Evolutionary conservation across 352 stramenopile species (phyloP).

Genomic region (Globisporangium spiculum): DNA sequence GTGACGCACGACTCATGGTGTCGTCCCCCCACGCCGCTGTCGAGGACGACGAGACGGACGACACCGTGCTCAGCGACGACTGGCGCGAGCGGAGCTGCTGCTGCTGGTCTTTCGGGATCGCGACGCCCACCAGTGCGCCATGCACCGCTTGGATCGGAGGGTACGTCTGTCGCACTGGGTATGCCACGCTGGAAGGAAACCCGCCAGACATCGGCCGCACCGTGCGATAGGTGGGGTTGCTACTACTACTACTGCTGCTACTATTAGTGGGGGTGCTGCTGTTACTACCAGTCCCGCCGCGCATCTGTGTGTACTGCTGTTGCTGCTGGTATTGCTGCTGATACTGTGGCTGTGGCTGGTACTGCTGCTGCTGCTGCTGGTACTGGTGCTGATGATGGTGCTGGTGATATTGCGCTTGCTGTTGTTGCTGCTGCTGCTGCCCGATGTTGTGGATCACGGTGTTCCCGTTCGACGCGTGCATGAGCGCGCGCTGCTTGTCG

Average conservation of each 20-base stretch:
- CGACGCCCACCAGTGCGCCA: constrained; percentile 1
- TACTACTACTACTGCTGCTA: not conserved
- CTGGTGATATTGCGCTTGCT: constrained; percentile 1
- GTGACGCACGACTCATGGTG: constrained; percentile 47
- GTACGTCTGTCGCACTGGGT: constrained; percentile 13
- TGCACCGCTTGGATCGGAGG: constrained; percentile 4
- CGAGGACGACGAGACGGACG: constrained; percentile 10
- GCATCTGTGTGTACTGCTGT: constrained; percentile 7
- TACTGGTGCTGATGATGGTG: not conserved
- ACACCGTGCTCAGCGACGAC: constrained; percentile 40
- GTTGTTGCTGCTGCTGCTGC: constrained; percentile 5
- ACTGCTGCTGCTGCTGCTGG: not conserved
- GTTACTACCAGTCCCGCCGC: constrained; percentile 1
- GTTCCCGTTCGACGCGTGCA: constrained; percentile 11
- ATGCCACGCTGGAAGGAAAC: constrained; percentile 6
- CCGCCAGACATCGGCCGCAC: constrained; percentile 1
- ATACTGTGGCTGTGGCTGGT: not conserved
- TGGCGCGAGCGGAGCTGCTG: constrained; percentile 34
- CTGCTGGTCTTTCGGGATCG: constrained; percentile 14
- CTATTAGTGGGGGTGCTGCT: not conserved
- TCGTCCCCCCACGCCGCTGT: constrained; percentile 31
- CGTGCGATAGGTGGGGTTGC: not conserved
- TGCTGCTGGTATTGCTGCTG: constrained; percentile 2
- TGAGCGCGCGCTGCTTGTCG: constrained; percentile 22
- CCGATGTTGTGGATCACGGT: not conserved